A percentile compares a stretch with the other conserved stretches of the same genome.
Evolutionary conservation across 2,329 filamentous ascomycete species (phyloP).

Genomic region (Ophiostoma angusticollis): DNA sequence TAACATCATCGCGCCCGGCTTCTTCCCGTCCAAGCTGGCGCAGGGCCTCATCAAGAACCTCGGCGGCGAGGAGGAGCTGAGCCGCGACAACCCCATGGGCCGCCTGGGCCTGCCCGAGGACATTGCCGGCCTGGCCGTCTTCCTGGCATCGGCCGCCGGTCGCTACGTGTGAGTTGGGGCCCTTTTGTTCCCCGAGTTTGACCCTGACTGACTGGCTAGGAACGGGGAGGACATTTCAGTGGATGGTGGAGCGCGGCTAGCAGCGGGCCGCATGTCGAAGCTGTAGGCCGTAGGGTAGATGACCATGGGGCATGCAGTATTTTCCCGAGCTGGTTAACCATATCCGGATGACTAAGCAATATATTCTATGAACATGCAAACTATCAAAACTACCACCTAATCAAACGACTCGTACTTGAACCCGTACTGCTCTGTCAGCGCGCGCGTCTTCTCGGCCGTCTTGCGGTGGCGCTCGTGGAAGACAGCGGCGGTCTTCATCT

Average conservation of each 20-base stretch:
- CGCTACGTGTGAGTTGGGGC: slow-evolving; percentile 31
- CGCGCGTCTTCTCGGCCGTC: slow-evolving; percentile 52
- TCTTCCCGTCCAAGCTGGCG: slow-evolving; percentile 57
- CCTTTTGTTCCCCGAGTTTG: too few relatives aligned
- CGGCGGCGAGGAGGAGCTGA: slow-evolving; percentile 42
- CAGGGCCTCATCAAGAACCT: slow-evolving; percentile 47
- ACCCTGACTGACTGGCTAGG: too few relatives aligned
- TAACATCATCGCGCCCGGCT: slow-evolving; percentile 53
- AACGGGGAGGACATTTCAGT: slow-evolving; percentile 26
- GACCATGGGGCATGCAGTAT: too few relatives aligned
- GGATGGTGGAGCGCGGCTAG: slow-evolving; percentile 22
- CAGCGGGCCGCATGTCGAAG: slow-evolving; percentile 19
- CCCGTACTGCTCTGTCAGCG: slow-evolving; percentile 50
- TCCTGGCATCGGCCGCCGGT: slow-evolving; percentile 37
- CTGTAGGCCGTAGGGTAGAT: slow-evolving; percentile 10
- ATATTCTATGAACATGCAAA: not conserved
- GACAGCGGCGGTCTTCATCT: slow-evolving; percentile 56
- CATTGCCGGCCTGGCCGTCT: slow-evolving; percentile 47
- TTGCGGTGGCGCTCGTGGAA: slow-evolving; percentile 47
- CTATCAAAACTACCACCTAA: not conserved
- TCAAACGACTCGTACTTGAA: slow-evolving; percentile 19
- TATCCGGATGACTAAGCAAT: too few relatives aligned
- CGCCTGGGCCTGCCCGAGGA: slow-evolving; percentile 45
- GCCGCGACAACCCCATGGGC: slow-evolving; percentile 38
- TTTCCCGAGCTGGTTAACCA: too few relatives aligned